Base-by-base conservation (phyloP, 2,329 filamentous ascomycete genomes). In the Neophaeococcomyces aloes region DNA sequence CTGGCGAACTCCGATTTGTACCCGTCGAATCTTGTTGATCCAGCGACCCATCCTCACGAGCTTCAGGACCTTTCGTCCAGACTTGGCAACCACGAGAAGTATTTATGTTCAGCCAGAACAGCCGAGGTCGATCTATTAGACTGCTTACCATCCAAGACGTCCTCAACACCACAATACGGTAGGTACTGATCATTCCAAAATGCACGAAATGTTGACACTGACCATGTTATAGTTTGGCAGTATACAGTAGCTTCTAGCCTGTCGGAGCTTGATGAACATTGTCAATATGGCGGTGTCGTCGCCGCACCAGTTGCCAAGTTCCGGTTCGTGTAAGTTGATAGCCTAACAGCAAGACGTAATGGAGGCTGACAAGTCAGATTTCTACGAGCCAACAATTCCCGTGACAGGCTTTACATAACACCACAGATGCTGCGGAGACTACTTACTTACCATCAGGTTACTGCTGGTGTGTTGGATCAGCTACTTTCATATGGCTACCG, bases 381-480 rank as follows among this genome's bases (percentile, higher is more conserved):
- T 38, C 41, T 59, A 2, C 42, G 49, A 5, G 50, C 51, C 2
- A 44, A 42, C 25, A 47, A 53, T 41, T 50, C 52, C 2, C 45
- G 53, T 38, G 44, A 48, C 48, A 58, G 1, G 48, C 41, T 19
- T 27, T 27, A 27, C 23, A 50, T 59, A 18, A 59, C 50, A 2
- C 51, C 47, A 1, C 25, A 47, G 14, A 57, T 58, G 53, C 47
- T 60, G 25, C 19, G 44, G 11, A 44, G 51, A 23, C 53, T 61
- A 6, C 35, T 61, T 2, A 56, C 32, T 3, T 59, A 56, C 34
- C 61, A 67, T 43, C 64, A 67, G 46, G 59, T 68, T 13, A 67
- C 65, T 62, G 62, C 65, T 0, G 49, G 44, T 7, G 66, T 61
- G 36, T 34, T 67, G 3, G 63, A 68, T 29, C 66, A 67, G 38